Evolutionary conservation across 2,329 filamentous ascomycete genomes (phyloP).

Genomic region (Phyllosticta ampelicida): DNA sequence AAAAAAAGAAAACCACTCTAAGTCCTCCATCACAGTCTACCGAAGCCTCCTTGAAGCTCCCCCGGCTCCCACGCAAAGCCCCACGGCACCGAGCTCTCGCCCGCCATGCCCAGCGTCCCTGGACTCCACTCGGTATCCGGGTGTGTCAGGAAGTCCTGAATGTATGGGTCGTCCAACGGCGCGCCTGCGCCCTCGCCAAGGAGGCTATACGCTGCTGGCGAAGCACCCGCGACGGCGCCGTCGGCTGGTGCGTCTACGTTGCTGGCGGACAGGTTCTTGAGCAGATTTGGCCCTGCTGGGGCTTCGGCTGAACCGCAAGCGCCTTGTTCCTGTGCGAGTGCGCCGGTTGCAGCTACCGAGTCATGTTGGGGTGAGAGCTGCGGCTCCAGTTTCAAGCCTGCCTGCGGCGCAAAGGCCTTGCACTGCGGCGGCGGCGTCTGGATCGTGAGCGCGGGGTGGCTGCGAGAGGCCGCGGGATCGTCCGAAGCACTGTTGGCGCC

Average conservation of each 20-base stretch:
- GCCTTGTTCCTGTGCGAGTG: neutral
- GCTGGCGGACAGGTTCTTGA: neutral
- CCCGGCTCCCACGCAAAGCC: conserved; percentile 8
- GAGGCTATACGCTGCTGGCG: neutral
- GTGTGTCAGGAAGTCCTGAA: conserved; percentile 10
- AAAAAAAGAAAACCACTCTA: neutral
- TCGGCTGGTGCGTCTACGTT: neutral
- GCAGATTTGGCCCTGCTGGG: neutral
- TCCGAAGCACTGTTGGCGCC: neutral
- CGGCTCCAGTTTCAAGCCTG: neutral
- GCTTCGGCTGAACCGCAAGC: neutral
- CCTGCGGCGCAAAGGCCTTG: neutral
- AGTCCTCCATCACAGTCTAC: neutral
- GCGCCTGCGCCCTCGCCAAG: conserved; percentile 1
- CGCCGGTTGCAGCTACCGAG: neutral
- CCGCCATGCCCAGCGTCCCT: conserved; percentile 6
- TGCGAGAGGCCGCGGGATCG: neutral
- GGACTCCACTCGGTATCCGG: conserved; percentile 9
- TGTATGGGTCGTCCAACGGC: conserved; percentile 9
- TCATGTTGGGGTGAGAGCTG: neutral
- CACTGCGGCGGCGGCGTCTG: neutral
- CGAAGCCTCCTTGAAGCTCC: conserved; percentile 2
- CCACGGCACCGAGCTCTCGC: conserved; percentile 6
- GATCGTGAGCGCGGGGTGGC: neutral
- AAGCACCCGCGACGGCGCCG: neutral